phyloP scores from a whole-genome alignment of 1,139 yeast species.

The Yamadazyma kanchanaburiensis region DNA sequence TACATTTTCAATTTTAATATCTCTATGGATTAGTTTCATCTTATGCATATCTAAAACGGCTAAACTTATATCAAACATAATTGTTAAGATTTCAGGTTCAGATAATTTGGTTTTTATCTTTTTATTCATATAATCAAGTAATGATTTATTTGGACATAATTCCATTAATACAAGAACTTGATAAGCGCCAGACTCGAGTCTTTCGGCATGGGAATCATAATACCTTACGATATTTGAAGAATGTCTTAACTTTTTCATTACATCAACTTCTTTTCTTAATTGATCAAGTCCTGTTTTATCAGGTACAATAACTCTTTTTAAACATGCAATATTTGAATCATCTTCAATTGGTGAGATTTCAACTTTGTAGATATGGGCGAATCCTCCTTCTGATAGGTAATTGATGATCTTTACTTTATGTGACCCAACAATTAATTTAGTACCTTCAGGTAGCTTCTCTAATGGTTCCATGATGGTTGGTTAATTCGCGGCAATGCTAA shows the following conservation, averaged over 20 bases:
- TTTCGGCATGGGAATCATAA: conserved; percentile 75
- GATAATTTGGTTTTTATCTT: conserved; percentile 60
- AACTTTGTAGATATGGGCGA: conserved; percentile 59
- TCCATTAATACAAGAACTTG: conserved; percentile 80
- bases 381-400: conserved; percentile 48
- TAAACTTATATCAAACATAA: conserved; percentile 62
- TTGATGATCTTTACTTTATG: conserved; percentile 35
- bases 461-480: conserved; percentile 21
- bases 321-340: conserved; percentile 50
- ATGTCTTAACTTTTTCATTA: conserved; percentile 65
- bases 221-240: conserved; percentile 61
- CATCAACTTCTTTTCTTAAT: conserved; percentile 73
- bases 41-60: conserved; percentile 76
- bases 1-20: conserved; percentile 93
- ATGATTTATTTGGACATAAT: conserved; percentile 66
- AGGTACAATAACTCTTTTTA: conserved; percentile 72
- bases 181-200: conserved; percentile 52
- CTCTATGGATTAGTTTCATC: conserved; percentile 64
- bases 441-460: conserved; percentile 39
- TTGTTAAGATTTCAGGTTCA: conserved; percentile 60
- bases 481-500: too few relatives aligned
- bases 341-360: conserved; percentile 40
- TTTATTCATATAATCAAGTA: conserved; percentile 72
- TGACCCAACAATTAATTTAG: conserved; percentile 40
- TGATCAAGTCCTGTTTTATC: conserved; percentile 64